These are phyloP conservation scores for Boechera stricta DNA, from an alignment of 345 rosid species.

Conservation along the genomic window DNA sequence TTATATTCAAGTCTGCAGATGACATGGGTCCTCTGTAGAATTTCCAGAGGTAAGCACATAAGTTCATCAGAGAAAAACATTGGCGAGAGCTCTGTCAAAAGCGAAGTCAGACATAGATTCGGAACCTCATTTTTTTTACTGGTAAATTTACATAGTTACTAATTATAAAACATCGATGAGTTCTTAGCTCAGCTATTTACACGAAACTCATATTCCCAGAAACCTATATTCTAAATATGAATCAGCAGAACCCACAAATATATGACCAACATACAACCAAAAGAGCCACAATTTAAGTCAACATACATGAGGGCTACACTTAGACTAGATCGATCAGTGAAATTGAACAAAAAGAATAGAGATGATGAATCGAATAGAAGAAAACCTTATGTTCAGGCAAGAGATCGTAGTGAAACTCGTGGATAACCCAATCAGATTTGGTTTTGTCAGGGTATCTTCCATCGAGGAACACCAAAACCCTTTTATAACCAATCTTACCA, in stretches of 20 bases:
- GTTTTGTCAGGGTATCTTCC: not conserved
- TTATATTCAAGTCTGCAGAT: constrained; percentile 41
- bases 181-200: not conserved
- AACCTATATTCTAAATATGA: not conserved
- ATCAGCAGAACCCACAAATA: not conserved
- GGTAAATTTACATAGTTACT: not conserved
- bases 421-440: constrained; percentile 41
- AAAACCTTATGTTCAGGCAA: not conserved
- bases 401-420: constrained; percentile 34
- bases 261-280: too few species aligned
- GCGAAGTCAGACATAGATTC: not conserved
- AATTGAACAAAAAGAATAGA: too few species aligned
- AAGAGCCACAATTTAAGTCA: too few species aligned
- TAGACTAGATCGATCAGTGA: too few species aligned
- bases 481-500: constrained; percentile 50
- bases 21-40: constrained; percentile 28
- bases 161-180: not conserved
- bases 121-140: not conserved
- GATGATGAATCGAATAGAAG: too few species aligned
- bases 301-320: too few species aligned
- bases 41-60: not conserved
- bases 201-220: not conserved
- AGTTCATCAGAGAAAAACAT: not conserved
- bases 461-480: constrained; percentile 42
- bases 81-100: not conserved